Conservation (phyloP, 73 alveolate species). For the Stentor roeselii region DNA sequence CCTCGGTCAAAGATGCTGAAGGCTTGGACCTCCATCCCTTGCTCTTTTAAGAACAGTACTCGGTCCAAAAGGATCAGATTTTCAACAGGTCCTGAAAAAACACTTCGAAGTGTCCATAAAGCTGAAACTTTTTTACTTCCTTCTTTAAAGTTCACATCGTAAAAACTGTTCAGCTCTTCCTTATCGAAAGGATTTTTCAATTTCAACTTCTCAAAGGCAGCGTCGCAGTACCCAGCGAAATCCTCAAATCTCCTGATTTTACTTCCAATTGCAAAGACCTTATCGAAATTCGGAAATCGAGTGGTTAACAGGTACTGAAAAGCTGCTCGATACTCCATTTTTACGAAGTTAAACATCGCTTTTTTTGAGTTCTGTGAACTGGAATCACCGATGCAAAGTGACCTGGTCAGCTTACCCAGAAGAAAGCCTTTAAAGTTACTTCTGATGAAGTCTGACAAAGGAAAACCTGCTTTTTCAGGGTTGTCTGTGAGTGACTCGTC, state of each 20-base stretch:
- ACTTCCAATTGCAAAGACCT: conserved; percentile 12
- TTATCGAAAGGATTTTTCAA: not conserved
- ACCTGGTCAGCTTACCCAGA: conserved; percentile 6
- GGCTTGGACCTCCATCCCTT: not conserved
- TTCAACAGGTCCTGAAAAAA: conserved; percentile 3
- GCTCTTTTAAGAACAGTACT: not conserved
- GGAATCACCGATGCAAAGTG: conserved; percentile 20
- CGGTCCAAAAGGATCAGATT: conserved; percentile 30
- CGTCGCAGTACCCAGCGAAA: not conserved
- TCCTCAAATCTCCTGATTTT: not conserved
- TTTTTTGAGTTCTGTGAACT: not conserved
- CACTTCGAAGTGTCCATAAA: conserved; percentile 15
- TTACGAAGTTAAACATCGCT: not conserved
- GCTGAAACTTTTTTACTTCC: not conserved
- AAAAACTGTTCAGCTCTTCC: not conserved
- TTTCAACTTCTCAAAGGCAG: not conserved
- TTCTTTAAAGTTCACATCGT: not conserved
- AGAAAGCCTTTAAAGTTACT: not conserved
- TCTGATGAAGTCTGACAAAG: not conserved
- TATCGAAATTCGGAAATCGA: not conserved
- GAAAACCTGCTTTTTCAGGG: conserved; percentile 21
- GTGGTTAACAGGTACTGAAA: not conserved
- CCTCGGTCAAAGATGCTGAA: not conserved
- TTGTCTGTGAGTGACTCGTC: not conserved
- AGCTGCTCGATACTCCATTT: conserved; percentile 25